A percentile compares a stretch with the other conserved stretches of the same genome.
phyloP scores from a whole-genome alignment of 208 protist species.

The Wallacemonas sp. region DNA sequence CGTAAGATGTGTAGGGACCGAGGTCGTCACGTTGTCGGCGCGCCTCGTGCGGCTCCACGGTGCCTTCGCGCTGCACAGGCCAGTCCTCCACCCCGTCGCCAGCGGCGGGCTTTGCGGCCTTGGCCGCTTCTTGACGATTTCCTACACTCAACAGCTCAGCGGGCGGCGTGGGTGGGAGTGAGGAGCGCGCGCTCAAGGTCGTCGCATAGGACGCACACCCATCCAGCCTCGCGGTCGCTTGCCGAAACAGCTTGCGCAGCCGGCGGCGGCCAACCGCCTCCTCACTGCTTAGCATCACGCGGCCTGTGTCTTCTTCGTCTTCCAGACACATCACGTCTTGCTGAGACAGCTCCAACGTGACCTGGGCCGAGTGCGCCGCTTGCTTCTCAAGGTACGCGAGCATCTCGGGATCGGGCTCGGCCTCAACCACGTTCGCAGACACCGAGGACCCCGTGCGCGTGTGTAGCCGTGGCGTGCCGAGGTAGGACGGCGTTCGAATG shows the following conservation, averaged over 20 bases:
- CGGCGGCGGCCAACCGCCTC: conserved; percentile 16
- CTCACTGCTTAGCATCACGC: conserved; percentile 16
- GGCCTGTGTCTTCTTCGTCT: conserved; percentile 29
- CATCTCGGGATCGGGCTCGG: conserved; percentile 5
- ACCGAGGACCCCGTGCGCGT: conserved; percentile 3
- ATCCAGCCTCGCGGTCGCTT: background rate
- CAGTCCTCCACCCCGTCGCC: background rate
- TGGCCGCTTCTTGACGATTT: too few relatives aligned
- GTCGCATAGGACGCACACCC: background rate
- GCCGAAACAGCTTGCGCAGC: background rate
- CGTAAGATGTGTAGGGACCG: background rate
- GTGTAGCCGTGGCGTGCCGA: background rate
- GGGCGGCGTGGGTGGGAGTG: background rate
- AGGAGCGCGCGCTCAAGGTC: background rate
- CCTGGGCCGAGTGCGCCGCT: background rate
- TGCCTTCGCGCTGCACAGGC: background rate
- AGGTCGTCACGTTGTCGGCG: background rate
- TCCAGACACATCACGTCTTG: conserved; percentile 4
- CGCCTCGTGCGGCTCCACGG: background rate
- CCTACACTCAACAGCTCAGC: background rate
- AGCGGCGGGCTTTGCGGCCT: background rate
- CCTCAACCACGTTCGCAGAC: background rate
- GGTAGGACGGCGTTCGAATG: background rate
- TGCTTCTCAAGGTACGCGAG: background rate
- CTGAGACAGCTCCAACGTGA: background rate